A percentile compares a stretch with the other conserved stretches of the same genome.
Evolutionary conservation across 2,329 filamentous ascomycete species (phyloP).

Genomic region (Sclerotinia nivalis): DNA sequence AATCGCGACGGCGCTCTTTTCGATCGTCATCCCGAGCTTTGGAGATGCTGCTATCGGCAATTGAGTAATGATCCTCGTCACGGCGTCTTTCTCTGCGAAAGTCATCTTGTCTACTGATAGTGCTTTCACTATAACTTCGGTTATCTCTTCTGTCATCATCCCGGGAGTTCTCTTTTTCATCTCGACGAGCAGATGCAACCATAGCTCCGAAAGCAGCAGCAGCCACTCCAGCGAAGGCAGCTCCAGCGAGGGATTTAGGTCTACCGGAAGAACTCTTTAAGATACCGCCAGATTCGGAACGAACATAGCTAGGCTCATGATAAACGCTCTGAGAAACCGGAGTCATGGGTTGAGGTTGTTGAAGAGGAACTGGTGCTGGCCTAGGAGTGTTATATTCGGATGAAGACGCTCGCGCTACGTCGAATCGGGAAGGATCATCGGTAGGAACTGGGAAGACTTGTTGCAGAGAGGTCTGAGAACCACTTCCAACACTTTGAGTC

Average conservation of each 20-base stretch:
- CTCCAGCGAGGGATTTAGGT: conserved; percentile 46
- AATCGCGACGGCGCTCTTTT: conserved; percentile 22
- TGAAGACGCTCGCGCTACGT: conserved; percentile 55
- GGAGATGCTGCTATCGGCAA: conserved; percentile 33
- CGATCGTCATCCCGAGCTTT: conserved; percentile 35
- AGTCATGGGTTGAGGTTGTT: conserved; percentile 78
- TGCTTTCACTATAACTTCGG: conserved; percentile 28
- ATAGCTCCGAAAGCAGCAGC: conserved; percentile 53
- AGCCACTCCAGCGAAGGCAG: conserved; percentile 51
- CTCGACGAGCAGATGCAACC: conserved; percentile 44
- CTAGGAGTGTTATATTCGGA: conserved; percentile 48
- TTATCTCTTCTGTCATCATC: conserved; percentile 29
- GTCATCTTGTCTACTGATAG: conserved; percentile 23
- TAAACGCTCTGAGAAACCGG: conserved; percentile 72
- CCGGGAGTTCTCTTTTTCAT: conserved; percentile 35
- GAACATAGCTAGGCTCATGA: conserved; percentile 47
- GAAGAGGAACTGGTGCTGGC: conserved; percentile 67
- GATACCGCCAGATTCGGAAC: conserved; percentile 33
- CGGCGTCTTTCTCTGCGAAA: conserved; percentile 31
- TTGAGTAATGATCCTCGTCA: conserved; percentile 33
- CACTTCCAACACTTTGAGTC: conserved; percentile 43
- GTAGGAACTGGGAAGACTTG: conserved; percentile 67
- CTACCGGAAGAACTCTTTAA: conserved; percentile 41
- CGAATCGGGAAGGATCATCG: conserved; percentile 63
- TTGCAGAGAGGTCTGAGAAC: conserved; percentile 52